Evolutionary conservation across 2,329 filamentous ascomycete species (phyloP).

Genomic region (Aspergillaceae sp.): DNA sequence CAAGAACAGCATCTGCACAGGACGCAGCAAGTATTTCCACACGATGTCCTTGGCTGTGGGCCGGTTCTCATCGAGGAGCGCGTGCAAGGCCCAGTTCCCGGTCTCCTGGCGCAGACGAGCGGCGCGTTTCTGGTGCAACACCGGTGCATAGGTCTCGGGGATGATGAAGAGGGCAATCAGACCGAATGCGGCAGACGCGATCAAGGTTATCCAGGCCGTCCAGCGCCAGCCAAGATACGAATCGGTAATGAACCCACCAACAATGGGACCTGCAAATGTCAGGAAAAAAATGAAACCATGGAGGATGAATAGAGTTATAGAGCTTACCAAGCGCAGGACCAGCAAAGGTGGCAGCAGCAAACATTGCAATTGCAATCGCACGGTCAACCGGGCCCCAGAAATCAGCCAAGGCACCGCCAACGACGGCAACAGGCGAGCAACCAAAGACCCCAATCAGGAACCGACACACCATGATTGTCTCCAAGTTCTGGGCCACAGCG

Average conservation of each 20-base stretch:
- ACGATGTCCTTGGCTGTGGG: slow-evolving; percentile 32
- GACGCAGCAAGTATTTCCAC: slow-evolving; percentile 38
- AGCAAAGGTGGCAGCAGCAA: slow-evolving; percentile 40
- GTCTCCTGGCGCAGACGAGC: slow-evolving; percentile 40
- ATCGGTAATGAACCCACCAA: slow-evolving; percentile 43
- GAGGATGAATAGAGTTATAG: neutral
- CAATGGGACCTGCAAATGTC: slow-evolving; percentile 32
- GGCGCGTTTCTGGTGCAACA: slow-evolving; percentile 43
- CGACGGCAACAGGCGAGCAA: slow-evolving; percentile 42
- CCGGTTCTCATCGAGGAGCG: slow-evolving; percentile 37
- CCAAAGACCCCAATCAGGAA: slow-evolving; percentile 49
- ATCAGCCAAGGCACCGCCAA: slow-evolving; percentile 42
- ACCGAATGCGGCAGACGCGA: slow-evolving; percentile 38
- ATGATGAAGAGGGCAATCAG: slow-evolving; percentile 39
- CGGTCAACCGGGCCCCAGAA: slow-evolving; percentile 42
- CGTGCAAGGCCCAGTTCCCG: slow-evolving; percentile 38
- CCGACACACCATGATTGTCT: slow-evolving; percentile 47
- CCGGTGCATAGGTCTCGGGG: slow-evolving; percentile 44
- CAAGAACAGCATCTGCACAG: slow-evolving; percentile 39
- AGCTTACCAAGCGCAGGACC: slow-evolving; percentile 38
- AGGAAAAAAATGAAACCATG: neutral
- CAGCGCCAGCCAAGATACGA: slow-evolving; percentile 48
- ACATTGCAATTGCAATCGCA: slow-evolving; percentile 38
- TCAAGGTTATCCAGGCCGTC: slow-evolving; percentile 49
- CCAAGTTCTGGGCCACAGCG: slow-evolving; percentile 45